Percentiles rank a stretch among this genome's conserved stretches.
phyloP scores from a whole-genome alignment of 2,329 filamentous ascomycete genomes.

The Xylariaceae sp. region DNA sequence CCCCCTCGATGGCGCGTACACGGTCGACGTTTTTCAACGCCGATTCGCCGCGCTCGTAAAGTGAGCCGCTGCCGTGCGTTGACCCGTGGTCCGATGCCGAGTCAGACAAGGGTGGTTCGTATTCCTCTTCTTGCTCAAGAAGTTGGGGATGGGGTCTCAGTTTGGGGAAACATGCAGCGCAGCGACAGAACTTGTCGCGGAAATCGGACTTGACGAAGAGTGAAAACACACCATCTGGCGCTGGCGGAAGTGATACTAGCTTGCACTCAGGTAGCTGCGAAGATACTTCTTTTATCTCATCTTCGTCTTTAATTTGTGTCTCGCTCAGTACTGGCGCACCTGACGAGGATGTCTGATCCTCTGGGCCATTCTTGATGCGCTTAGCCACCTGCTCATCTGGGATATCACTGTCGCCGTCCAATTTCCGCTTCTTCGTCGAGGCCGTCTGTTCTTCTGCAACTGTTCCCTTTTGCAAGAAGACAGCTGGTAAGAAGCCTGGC shows the following conservation, averaged over 20 bases:
- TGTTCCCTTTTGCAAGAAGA: conserved; percentile 47
- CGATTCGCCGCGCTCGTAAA: conserved; percentile 89
- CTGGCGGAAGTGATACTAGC: conserved; percentile 52
- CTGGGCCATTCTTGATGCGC: conserved; percentile 46
- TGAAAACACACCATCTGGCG: conserved; percentile 62
- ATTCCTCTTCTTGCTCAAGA: conserved; percentile 88
- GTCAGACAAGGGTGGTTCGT: conserved; percentile 82
- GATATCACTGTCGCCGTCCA: conserved; percentile 46
- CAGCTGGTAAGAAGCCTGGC: conserved; percentile 71
- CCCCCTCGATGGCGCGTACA: conserved; percentile 88
- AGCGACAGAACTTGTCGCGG: conserved; percentile 78
- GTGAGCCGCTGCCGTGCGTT: conserved; percentile 69
- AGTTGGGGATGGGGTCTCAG: conserved; percentile 73
- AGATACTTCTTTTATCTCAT: conserved; percentile 14
- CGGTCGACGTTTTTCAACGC: conserved; percentile 89
- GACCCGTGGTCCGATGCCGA: conserved; percentile 53
- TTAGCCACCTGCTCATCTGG: conserved; percentile 40
- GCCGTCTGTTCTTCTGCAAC: conserved; percentile 7
- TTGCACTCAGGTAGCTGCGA: conserved; percentile 48
- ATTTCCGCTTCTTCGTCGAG: conserved; percentile 61
- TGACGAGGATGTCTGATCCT: conserved; percentile 4
- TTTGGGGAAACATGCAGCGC: conserved; percentile 70
- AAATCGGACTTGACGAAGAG: conserved; percentile 80
- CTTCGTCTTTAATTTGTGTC: conserved; percentile 14
- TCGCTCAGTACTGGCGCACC: conserved; percentile 2